Evolutionary conservation across 23 red algal genomes (phyloP).

Genomic region (Agarophyton chilense): DNA sequence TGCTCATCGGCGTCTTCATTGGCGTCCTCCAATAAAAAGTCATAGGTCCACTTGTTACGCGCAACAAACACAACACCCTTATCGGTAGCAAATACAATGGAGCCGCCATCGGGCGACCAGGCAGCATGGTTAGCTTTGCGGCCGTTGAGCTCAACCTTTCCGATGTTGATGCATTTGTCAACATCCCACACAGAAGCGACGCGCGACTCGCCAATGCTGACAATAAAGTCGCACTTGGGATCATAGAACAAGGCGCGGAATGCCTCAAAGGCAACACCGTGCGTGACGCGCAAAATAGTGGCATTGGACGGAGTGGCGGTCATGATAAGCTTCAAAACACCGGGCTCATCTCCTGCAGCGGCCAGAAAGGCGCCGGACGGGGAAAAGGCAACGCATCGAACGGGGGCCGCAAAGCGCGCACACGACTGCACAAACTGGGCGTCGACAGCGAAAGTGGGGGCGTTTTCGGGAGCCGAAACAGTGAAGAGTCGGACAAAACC

Average conservation of each 20-base stretch:
- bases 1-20: constrained; percentile 45
- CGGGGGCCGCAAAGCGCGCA: constrained; percentile 61
- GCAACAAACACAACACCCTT: constrained; percentile 47
- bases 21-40: constrained; percentile 46
- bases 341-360: constrained; percentile 79
- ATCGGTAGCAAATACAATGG: constrained; percentile 58
- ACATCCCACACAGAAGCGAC: constrained; percentile 66
- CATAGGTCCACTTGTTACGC: constrained; percentile 36
- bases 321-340: constrained; percentile 73
- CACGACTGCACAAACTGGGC: constrained; percentile 39
- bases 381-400: constrained; percentile 68
- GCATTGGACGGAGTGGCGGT: constrained; percentile 58
- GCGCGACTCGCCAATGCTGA: constrained; percentile 57
- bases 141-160: constrained; percentile 41
- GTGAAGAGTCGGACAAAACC: constrained; percentile 71
- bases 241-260: constrained; percentile 61
- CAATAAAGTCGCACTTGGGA: constrained; percentile 65
- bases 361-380: constrained; percentile 61
- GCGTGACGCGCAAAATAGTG: constrained; percentile 36
- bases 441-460: neutral
- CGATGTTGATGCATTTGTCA: constrained; percentile 23
- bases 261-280: constrained; percentile 37
- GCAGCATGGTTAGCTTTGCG: constrained; percentile 44
- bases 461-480: neutral
- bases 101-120: constrained; percentile 62